Percentiles rank a stretch among this genome's conserved stretches.
Evolutionary conservation across 352 stramenopile species (phyloP).

Genomic region (Phytophthora sp.): DNA sequence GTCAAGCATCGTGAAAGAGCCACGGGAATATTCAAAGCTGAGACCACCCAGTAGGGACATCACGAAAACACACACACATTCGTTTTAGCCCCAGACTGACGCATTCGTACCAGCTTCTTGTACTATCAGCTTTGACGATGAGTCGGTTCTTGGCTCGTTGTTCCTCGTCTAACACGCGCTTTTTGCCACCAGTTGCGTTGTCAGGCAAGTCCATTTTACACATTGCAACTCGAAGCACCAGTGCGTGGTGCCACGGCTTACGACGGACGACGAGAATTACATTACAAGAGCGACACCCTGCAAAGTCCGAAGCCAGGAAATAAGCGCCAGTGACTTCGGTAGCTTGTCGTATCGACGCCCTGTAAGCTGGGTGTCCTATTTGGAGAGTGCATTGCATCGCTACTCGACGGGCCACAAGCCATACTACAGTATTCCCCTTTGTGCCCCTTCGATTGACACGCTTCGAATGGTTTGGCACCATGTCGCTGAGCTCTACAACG

Average conservation of each 20-base stretch:
- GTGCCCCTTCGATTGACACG: constrained; percentile 32
- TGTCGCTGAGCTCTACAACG: constrained; percentile 14
- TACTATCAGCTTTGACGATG: constrained; percentile 79
- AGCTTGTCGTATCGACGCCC: constrained; percentile 18
- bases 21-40: too few relatives aligned
- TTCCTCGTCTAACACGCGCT: constrained; percentile 33
- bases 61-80: background rate
- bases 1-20: too few relatives aligned
- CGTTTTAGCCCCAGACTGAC: background rate
- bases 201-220: constrained; percentile 23
- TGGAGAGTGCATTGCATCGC: constrained; percentile 10
- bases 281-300: constrained; percentile 20
- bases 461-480: constrained; percentile 24
- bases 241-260: constrained; percentile 26
- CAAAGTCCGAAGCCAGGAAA: constrained; percentile 29
- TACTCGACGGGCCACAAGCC: constrained; percentile 17
- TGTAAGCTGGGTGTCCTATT: too few relatives aligned
- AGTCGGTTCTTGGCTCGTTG: constrained; percentile 61
- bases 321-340: too few relatives aligned
- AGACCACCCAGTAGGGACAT: background rate
- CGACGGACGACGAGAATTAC: constrained; percentile 27
- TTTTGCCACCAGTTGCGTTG: constrained; percentile 5
- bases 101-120: constrained; percentile 61
- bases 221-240: constrained; percentile 24
- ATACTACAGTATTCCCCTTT: constrained; percentile 23